These are phyloP conservation scores for Somion occarium DNA, from an alignment of 1,284 basidiomycete genomes.

Conservation along the genomic window DNA sequence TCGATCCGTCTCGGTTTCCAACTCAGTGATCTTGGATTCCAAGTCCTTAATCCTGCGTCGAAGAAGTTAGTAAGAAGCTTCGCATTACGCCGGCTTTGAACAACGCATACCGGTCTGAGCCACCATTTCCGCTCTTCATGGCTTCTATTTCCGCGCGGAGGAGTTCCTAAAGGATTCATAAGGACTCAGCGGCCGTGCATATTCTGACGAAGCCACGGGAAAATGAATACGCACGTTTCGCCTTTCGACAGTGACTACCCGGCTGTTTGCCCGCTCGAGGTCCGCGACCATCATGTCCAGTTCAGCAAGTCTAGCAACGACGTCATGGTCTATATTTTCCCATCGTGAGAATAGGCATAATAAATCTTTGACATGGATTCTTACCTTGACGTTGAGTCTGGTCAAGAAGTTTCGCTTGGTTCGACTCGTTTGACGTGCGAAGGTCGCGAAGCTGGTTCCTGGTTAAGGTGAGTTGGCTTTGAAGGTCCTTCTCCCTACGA, in stretches of 20 bases:
- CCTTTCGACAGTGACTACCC: slow-evolving; percentile 88
- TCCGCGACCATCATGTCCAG: slow-evolving; percentile 92
- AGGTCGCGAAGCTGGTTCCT: slow-evolving; percentile 89
- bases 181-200: no score
- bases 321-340: slow-evolving; percentile 73
- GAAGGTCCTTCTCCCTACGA: slow-evolving; percentile 85
- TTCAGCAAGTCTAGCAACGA: slow-evolving; percentile 82
- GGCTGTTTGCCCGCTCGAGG: slow-evolving; percentile 87
- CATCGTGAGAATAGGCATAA: background rate
- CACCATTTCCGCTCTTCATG: slow-evolving; percentile 75
- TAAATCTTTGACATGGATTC: slow-evolving; percentile 2
- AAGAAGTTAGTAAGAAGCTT: slow-evolving; percentile 1
- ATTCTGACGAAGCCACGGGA: no score
- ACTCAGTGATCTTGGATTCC: slow-evolving; percentile 66
- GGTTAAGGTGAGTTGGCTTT: slow-evolving; percentile 79
- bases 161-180: slow-evolving; percentile 64
- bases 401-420: slow-evolving; percentile 86
- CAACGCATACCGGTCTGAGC: slow-evolving; percentile 60
- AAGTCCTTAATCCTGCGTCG: slow-evolving; percentile 60
- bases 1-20: slow-evolving; percentile 71
- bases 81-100: no score
- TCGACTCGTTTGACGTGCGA: slow-evolving; percentile 85
- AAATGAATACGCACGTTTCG: slow-evolving; percentile 62
- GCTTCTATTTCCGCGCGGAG: slow-evolving; percentile 91
- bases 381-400: slow-evolving; percentile 84